Percentiles rank a stretch among this genome's conserved stretches.
phyloP scores from a whole-genome alignment of 495 filamentous ascomycete species.

The Penicillium cataractarum region DNA sequence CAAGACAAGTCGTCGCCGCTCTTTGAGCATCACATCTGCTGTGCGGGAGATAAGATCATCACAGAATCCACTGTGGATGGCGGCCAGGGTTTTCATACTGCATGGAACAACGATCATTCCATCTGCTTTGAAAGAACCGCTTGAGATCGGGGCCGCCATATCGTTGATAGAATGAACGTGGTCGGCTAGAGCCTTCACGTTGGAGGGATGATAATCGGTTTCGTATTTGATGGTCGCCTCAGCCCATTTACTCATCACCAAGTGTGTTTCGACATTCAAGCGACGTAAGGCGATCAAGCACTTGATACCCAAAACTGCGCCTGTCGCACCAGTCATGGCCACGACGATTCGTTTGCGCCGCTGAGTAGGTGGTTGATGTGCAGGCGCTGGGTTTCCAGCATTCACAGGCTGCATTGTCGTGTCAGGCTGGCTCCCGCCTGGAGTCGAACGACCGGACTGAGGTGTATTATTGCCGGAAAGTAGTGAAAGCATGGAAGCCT shows the following conservation, averaged over 20 bases:
- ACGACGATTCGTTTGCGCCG: conserved; percentile 33
- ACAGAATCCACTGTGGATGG: conserved; percentile 28
- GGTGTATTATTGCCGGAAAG: conserved; percentile 26
- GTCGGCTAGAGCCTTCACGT: conserved; percentile 41
- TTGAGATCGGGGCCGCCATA: conserved; percentile 38
- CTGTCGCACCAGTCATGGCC: conserved; percentile 48
- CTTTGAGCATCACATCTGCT: conserved; percentile 52
- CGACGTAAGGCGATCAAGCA: conserved; percentile 39
- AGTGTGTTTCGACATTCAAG: conserved; percentile 44
- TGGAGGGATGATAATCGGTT: conserved; percentile 39
- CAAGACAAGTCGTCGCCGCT: conserved; percentile 44
- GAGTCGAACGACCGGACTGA: conserved; percentile 20
- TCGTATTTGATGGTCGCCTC: conserved; percentile 48
- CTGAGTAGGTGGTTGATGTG: not conserved
- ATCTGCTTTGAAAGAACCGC: conserved; percentile 41
- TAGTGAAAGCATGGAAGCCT: conserved; percentile 20
- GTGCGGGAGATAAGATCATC: conserved; percentile 52
- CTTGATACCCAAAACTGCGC: conserved; percentile 42
- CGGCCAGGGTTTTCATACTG: conserved; percentile 46
- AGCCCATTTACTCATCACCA: conserved; percentile 49
- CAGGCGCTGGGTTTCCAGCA: not conserved
- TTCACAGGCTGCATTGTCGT: not conserved
- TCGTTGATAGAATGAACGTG: conserved; percentile 44
- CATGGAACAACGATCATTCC: conserved; percentile 48
- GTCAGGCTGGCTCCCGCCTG: conserved; percentile 15